Base-by-base conservation (phyloP, 441 rosid species). In the Francoa sonchifolia region DNA sequence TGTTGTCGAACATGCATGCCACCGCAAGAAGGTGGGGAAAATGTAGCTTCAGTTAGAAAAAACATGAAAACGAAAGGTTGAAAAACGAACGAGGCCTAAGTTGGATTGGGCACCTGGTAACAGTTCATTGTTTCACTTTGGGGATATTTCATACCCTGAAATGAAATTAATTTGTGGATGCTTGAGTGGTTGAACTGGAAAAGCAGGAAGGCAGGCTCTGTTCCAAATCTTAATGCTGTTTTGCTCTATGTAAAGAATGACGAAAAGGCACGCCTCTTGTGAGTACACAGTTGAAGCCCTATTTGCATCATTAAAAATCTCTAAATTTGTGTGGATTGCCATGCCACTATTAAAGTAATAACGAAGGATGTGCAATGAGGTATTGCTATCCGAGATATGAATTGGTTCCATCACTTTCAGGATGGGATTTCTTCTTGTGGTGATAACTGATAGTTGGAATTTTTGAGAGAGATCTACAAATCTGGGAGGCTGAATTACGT, bases 381-480 rank as follows among this genome's bases (percentile, higher is more conserved):
- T 33, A 76, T 83, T 13, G 55, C 53, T 21, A 4, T 88, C 47
- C 71, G 93, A 57, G 95, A 83, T 62, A 76, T 74, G 58, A 83
- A 71, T 47, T 59, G 95, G 42, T 88, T 74, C 48, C 95, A 81
- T 54, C 79, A 65, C 35, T 61, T 78, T 47, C 65, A 40, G 7
- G 72, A 19, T 2, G 93, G 95, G 42, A 55, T 35, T 20, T 88
- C 93, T 56, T 74, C 93, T 3, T 80, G 93, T 49, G 76, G 82
- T 55, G 95, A 78, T 59, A 78, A 88, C 51, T 88, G 97, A 90
- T 88, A n/a, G n/a, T n/a, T n/a, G n/a, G n/a, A n/a, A n/a, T n/a
- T n/a, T n/a, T n/a, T n/a, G n/a, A n/a, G n/a, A n/a, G n/a, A n/a
- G n/a, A n/a, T n/a, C n/a, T n/a, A n/a, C n/a, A n/a, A n/a, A n/a